These are phyloP conservation scores for Zoysia matrella DNA, from an alignment of 202 grass and related monocot species.

Conservation along the genomic window DNA sequence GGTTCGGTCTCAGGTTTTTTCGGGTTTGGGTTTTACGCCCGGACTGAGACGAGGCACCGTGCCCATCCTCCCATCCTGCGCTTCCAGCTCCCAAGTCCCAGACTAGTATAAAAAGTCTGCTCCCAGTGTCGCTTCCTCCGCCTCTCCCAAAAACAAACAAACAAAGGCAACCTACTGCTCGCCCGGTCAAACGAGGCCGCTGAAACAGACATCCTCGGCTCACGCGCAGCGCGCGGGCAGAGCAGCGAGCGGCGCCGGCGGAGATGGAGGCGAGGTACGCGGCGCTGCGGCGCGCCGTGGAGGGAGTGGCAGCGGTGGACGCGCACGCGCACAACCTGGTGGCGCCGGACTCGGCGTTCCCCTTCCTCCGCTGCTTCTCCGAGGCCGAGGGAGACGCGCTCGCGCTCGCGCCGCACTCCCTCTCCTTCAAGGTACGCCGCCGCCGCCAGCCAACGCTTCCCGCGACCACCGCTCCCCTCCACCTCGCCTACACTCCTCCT, in stretches of 20 bases:
- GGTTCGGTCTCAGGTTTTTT: too few relatives aligned
- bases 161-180: not conserved
- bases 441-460: not conserved
- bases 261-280: conserved; percentile 62
- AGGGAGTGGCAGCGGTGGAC: conserved; percentile 66
- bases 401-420: conserved; percentile 65
- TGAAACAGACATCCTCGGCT: not conserved
- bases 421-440: conserved; percentile 85
- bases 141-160: not conserved
- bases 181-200: not conserved
- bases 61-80: too few relatives aligned
- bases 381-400: conserved; percentile 90
- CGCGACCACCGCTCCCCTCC: not conserved
- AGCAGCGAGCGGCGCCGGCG: not conserved
- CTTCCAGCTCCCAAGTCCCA: too few relatives aligned
- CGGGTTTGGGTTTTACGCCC: too few relatives aligned
- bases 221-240: not conserved
- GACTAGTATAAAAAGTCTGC: not conserved
- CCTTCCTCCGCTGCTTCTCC: conserved; percentile 84
- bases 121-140: not conserved
- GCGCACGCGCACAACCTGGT: conserved; percentile 92
- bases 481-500: not conserved
- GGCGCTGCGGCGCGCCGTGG: conserved; percentile 66
- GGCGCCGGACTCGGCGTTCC: conserved; percentile 59
- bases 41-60: too few relatives aligned